phyloP scores from a whole-genome alignment of 1,139 yeast species.

The Blastobotrys capitulatus region DNA sequence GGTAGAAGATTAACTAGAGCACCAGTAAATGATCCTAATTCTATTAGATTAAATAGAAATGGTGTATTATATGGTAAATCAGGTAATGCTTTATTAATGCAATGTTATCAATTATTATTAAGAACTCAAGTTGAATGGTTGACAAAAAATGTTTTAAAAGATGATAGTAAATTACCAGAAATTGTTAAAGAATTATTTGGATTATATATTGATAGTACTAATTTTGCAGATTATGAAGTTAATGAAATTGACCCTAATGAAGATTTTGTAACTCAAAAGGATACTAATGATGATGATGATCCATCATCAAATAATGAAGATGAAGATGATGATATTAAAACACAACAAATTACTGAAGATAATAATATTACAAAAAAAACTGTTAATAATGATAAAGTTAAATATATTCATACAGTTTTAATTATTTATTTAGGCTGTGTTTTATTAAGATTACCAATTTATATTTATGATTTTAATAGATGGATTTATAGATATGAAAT shows the following conservation, averaged over 20 bases:
- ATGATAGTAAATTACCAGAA: constrained; percentile 36
- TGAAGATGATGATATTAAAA: neutral
- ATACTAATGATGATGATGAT: neutral
- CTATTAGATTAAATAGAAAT: constrained; percentile 23
- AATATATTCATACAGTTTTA: constrained; percentile 18
- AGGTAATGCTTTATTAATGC: constrained; percentile 44
- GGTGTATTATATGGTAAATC: constrained; percentile 45
- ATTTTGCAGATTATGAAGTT: constrained; percentile 19
- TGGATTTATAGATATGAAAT: constrained; percentile 29
- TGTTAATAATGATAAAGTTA: neutral
- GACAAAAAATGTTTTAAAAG: constrained; percentile 14
- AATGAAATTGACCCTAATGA: constrained; percentile 10
- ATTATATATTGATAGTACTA: constrained; percentile 31
- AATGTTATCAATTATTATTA: constrained; percentile 52
- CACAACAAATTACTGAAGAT: neutral
- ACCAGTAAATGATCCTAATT: constrained; percentile 4
- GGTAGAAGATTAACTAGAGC: constrained; percentile 23
- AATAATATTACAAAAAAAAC: neutral
- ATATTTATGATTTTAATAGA: constrained; percentile 27
- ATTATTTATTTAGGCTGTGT: constrained; percentile 29
- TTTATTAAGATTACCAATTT: constrained; percentile 26
- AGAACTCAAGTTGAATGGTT: constrained; percentile 45
- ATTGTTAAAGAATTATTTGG: constrained; percentile 52
- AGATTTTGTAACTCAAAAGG: neutral
- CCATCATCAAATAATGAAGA: constrained; percentile 3